These are phyloP conservation scores for Russula brevipes DNA, from an alignment of 768 basidiomycete species.

Conservation along the genomic window DNA sequence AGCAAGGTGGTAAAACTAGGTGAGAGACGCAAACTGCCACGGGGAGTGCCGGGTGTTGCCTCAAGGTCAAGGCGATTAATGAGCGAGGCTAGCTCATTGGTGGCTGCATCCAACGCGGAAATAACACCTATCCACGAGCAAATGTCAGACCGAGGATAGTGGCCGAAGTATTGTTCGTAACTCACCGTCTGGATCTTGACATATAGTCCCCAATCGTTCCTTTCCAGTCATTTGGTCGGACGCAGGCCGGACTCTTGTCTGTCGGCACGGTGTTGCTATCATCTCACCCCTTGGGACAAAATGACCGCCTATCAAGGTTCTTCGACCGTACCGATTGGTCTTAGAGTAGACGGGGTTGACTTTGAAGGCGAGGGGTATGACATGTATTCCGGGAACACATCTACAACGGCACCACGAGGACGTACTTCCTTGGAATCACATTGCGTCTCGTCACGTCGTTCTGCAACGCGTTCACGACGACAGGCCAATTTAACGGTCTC, in stretches of 20 bases:
- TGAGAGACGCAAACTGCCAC: slow-evolving; percentile 32
- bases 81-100: slow-evolving; percentile 70
- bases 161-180: background rate
- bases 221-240: slow-evolving; percentile 58
- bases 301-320: slow-evolving; percentile 53
- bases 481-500: slow-evolving; percentile 44
- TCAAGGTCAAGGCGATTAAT: slow-evolving; percentile 79
- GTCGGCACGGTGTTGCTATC: slow-evolving; percentile 35
- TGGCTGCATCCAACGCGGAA: slow-evolving; percentile 72
- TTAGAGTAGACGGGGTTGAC: slow-evolving; percentile 3
- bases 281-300: slow-evolving; percentile 26
- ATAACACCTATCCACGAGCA: slow-evolving; percentile 44
- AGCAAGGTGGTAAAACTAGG: slow-evolving; percentile 28
- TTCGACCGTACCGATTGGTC: slow-evolving; percentile 41
- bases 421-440: slow-evolving; percentile 44
- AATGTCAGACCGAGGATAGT: slow-evolving; percentile 2
- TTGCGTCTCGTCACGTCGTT: slow-evolving; percentile 40
- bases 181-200: slow-evolving; percentile 50
- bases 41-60: slow-evolving; percentile 59
- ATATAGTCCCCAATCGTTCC: slow-evolving; percentile 45
- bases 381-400: slow-evolving; percentile 48
- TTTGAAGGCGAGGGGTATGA: slow-evolving; percentile 17
- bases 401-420: slow-evolving; percentile 48
- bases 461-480: slow-evolving; percentile 29
- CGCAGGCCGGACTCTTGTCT: slow-evolving; percentile 49